Evolutionary conservation across 805 yeast genomes (phyloP).

Genomic region (Cyberlindnera mycetangii): DNA sequence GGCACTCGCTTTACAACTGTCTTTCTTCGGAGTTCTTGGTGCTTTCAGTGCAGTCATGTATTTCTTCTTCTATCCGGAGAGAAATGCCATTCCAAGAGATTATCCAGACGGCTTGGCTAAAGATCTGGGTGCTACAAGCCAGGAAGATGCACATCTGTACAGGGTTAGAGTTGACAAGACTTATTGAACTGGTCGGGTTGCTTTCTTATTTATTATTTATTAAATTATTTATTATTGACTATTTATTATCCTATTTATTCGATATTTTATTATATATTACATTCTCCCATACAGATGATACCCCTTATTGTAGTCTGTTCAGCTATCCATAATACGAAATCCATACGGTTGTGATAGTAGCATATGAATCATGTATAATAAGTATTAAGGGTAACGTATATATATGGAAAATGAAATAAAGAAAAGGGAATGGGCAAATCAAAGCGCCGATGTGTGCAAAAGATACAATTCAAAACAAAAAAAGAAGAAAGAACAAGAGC

Average conservation of each 20-base stretch:
- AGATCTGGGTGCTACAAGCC: conserved; percentile 63
- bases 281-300: no score
- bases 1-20: conserved; percentile 57
- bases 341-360: no score
- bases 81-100: conserved; percentile 73
- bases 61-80: conserved; percentile 55
- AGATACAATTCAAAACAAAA: neutral
- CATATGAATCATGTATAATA: neutral
- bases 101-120: conserved; percentile 77
- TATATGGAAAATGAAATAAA: neutral
- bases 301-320: no score
- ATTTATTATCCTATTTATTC: conserved; percentile 5
- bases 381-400: neutral
- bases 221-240: conserved; percentile 10
- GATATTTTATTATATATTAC: neutral
- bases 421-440: neutral
- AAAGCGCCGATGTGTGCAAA: neutral
- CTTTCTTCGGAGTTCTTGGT: conserved; percentile 51
- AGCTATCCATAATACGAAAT: no score
- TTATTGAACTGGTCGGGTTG: no score
- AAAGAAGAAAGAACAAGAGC: neutral
- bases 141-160: conserved; percentile 37
- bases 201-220: neutral
- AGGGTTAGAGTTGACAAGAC: conserved; percentile 42
- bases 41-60: conserved; percentile 43